Evolutionary conservation across 495 filamentous ascomycete genomes (phyloP), one percentile per base, ranked within the genome.

Genomic region (Parathielavia appendiculata): DNA sequence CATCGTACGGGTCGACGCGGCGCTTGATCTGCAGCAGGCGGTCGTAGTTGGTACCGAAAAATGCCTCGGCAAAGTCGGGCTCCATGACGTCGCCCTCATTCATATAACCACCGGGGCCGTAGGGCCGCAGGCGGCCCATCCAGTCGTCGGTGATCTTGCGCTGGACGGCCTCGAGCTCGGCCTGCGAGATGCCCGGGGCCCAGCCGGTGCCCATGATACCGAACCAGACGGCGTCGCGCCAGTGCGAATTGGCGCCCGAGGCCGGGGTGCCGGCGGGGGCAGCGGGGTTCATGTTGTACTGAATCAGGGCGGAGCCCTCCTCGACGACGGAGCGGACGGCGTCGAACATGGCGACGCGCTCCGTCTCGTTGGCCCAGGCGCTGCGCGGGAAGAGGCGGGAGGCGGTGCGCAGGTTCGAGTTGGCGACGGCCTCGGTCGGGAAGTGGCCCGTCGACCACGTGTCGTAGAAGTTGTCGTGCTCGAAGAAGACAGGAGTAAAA

Each of bases 11-110:
- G 59, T 85, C 83, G 17, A 74, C 71, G 40, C 68, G 63, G 41
- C 66, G 59, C 74, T 86, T 86, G 50, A 83, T 76, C 26, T 57
- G 23, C 19, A 74, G 60, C 32, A 84, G 63, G 1, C 67, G 64
- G 4, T 60, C 58, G 54, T 83, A 84, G 22, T 76, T 75, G 1
- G 11, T 56, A 5, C 75, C 86, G 46, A 79, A 89, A 69, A 86
- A 89, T 0, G 80, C 76, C 62, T 78, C 72, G 51, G 84, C 79
- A 71, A 81, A 88, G 50, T 84, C 66, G 0, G 85, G 84, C 67
- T 88, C 83, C 49, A 79, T 71, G n/a, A 81, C 68, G 65, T 87
- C 81, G 26, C 67, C 75, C 68, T 84, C 79, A 45, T 75, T 79
- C 0, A 74, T 30, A 38, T 82, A 82, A 0, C 69, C 76, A 0